A percentile compares a stretch with the other conserved stretches of the same genome.
Conservation (phyloP, 306 rosid genomes). For the Argentina anserina region DNA sequence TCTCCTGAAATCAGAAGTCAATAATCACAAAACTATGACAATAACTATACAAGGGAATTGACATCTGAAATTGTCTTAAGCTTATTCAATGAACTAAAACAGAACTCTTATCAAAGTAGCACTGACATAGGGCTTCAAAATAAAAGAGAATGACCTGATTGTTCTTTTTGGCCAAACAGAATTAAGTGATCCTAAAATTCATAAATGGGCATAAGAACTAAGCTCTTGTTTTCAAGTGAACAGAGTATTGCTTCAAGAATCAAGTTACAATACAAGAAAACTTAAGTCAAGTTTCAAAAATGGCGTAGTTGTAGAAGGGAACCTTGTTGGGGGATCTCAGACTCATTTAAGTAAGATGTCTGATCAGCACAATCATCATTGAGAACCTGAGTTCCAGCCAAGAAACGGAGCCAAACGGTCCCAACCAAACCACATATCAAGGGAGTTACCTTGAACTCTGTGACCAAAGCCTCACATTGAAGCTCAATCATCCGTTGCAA, state of each 20-base stretch:
- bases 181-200: background rate
- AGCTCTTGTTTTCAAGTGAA: background rate
- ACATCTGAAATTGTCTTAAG: too few species aligned
- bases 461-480: slow-evolving; percentile 74
- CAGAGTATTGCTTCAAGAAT: background rate
- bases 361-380: slow-evolving; percentile 53
- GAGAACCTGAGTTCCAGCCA: slow-evolving; percentile 57
- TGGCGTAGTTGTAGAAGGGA: background rate
- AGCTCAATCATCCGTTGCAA: slow-evolving; percentile 72
- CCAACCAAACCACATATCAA: slow-evolving; percentile 75
- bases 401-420: slow-evolving; percentile 73
- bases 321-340: slow-evolving; percentile 60
- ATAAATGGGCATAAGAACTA: background rate
- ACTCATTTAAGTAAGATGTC: slow-evolving; percentile 40
- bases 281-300: background rate
- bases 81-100: background rate
- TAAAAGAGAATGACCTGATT: background rate
- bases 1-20: slow-evolving; percentile 50
- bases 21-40: slow-evolving; percentile 19
- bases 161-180: background rate
- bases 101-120: background rate
- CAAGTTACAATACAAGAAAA: background rate
- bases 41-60: slow-evolving; percentile 7
- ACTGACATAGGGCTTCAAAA: background rate
- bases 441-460: slow-evolving; percentile 72